phyloP scores from a whole-genome alignment of 208 protist genomes.

The Crithidia mellificae region DNA sequence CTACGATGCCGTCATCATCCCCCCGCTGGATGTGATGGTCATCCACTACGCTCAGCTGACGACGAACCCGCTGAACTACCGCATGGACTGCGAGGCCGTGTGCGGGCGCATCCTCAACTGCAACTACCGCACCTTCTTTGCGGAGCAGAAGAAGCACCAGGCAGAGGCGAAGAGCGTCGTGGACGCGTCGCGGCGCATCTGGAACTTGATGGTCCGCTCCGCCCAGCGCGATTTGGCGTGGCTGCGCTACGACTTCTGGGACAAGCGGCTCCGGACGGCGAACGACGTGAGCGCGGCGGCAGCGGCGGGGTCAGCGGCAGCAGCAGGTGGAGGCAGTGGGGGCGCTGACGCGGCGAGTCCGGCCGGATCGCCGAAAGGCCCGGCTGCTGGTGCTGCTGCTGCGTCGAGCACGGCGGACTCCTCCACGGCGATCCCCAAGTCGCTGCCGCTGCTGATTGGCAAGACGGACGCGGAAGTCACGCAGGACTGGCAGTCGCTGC shows the following conservation, averaged over 20 bases:
- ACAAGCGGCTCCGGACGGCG: slow-evolving; percentile 37
- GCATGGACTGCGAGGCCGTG: slow-evolving; percentile 84
- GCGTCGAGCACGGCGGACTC: slow-evolving; percentile 8
- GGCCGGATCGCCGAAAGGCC: slow-evolving; percentile 2
- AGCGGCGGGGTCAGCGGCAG: neutral
- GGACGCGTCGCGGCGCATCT: slow-evolving; percentile 67
- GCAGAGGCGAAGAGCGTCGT: slow-evolving; percentile 62
- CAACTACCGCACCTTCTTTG: slow-evolving; percentile 86
- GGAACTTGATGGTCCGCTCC: slow-evolving; percentile 88
- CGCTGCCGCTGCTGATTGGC: slow-evolving; percentile 31
- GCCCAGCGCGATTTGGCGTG: slow-evolving; percentile 72
- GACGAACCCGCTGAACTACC: slow-evolving; percentile 65
- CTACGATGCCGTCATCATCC: slow-evolving; percentile 85
- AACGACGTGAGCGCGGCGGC: neutral
- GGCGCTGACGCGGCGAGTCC: too few relatives aligned
- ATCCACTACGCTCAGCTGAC: slow-evolving; percentile 87
- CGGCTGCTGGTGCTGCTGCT: neutral
- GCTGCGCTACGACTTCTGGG: slow-evolving; percentile 90
- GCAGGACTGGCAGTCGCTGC: slow-evolving; percentile 27
- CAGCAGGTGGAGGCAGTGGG: too few relatives aligned
- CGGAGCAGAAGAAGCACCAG: slow-evolving; percentile 51
- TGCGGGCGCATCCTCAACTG: slow-evolving; percentile 82
- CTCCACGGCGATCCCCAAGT: slow-evolving; percentile 16
- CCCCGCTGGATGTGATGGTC: slow-evolving; percentile 86
- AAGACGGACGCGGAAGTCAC: slow-evolving; percentile 12